Conservation (phyloP, 108 stramenopile species). For the Cyclotella distinguenda region DNA sequence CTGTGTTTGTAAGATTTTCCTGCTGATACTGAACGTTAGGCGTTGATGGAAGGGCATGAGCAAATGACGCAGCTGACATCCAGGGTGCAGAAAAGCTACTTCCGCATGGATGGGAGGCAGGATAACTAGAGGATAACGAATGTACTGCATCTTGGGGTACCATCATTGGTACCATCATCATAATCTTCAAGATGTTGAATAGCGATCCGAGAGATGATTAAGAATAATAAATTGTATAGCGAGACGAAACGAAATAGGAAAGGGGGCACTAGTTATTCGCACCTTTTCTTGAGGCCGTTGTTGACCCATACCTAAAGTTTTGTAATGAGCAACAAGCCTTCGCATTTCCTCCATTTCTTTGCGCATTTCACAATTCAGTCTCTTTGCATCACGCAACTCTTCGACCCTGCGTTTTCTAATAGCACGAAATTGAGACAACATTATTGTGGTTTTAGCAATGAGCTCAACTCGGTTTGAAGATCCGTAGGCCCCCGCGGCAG, state of each 20-base stretch:
- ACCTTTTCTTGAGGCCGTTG: slow-evolving; percentile 29
- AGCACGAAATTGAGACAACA: slow-evolving; percentile 33
- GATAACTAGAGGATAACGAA: slow-evolving; percentile 33
- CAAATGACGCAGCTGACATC: slow-evolving; percentile 30
- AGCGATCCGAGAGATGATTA: neutral
- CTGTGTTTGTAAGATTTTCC: neutral
- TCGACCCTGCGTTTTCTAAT: slow-evolving; percentile 30
- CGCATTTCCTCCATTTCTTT: slow-evolving; percentile 57
- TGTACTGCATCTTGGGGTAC: slow-evolving; percentile 52
- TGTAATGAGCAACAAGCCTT: slow-evolving; percentile 56
- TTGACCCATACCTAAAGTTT: slow-evolving; percentile 48
- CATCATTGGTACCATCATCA: slow-evolving; percentile 92
- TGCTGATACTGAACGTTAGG: neutral
- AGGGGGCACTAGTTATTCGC: neutral
- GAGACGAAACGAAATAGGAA: neutral
- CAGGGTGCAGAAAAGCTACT: slow-evolving; percentile 4
- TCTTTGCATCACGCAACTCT: slow-evolving; percentile 19
- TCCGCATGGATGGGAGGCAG: slow-evolving; percentile 22
- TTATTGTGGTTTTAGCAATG: slow-evolving; percentile 68
- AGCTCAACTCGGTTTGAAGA: slow-evolving; percentile 82
- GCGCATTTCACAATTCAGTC: slow-evolving; percentile 39
- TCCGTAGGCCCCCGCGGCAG: slow-evolving; percentile 33
- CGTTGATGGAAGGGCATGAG: slow-evolving; percentile 9
- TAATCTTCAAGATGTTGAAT: slow-evolving; percentile 41
- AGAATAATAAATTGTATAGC: neutral